Evolutionary conservation across 805 yeast genomes (phyloP).

Genomic region (Candida gorgasii): DNA sequence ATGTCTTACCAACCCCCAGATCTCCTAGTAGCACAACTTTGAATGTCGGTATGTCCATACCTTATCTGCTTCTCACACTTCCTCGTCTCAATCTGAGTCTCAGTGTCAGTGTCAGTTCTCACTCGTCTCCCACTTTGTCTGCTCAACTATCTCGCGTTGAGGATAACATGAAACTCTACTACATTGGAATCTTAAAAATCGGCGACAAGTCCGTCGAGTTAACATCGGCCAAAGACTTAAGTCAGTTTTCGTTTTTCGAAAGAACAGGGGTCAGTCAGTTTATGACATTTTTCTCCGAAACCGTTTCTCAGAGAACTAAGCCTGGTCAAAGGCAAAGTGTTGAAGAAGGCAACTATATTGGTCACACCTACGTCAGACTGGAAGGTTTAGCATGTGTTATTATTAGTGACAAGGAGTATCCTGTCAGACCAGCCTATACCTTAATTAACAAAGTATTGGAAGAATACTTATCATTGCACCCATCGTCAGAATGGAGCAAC

Average conservation of each 20-base stretch:
- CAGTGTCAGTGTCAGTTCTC: no score
- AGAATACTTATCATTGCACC: slow-evolving; percentile 83
- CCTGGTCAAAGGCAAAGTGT: slow-evolving; percentile 92
- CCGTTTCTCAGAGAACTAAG: slow-evolving; percentile 84
- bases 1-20: slow-evolving; percentile 61
- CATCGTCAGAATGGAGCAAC: slow-evolving; percentile 65
- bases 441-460: slow-evolving; percentile 87
- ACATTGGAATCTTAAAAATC: slow-evolving; percentile 81
- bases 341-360: slow-evolving; percentile 87
- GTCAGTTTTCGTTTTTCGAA: slow-evolving; percentile 88
- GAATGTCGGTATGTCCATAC: slow-evolving; percentile 22
- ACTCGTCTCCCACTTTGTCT: no score
- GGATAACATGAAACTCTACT: slow-evolving; percentile 81
- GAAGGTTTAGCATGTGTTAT: slow-evolving; percentile 93
- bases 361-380: slow-evolving; percentile 85
- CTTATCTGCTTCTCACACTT: background rate
- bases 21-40: slow-evolving; percentile 60
- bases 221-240: slow-evolving; percentile 75
- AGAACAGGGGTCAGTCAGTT: slow-evolving; percentile 80
- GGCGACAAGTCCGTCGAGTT: slow-evolving; percentile 70
- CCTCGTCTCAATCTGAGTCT: no score
- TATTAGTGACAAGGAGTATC: slow-evolving; percentile 93
- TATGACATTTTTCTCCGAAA: slow-evolving; percentile 90
- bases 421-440: slow-evolving; percentile 95
- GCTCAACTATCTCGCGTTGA: no score